phyloP scores from a whole-genome alignment of 495 filamentous ascomycete genomes.

The Clavariopsis aquatica region DNA sequence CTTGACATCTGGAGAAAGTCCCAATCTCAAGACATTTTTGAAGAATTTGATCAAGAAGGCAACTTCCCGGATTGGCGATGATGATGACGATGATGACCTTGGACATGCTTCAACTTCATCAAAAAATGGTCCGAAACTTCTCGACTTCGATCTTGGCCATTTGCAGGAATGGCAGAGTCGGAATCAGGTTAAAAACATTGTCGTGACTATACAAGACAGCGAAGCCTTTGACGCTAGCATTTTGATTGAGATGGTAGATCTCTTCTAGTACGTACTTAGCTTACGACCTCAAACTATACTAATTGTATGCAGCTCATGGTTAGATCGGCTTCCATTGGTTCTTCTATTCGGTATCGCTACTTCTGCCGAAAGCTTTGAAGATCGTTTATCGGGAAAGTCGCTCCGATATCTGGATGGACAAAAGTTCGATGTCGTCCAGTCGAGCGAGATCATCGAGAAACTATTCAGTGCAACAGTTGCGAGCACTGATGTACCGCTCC shows the following conservation, averaged over 20 bases:
- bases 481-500: conserved; percentile 55
- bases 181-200: conserved; percentile 59
- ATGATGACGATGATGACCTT: conserved; percentile 52
- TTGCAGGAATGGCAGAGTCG: conserved; percentile 65
- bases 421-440: conserved; percentile 81
- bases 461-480: conserved; percentile 72
- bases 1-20: conserved; percentile 73
- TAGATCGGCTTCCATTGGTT: conserved; percentile 85
- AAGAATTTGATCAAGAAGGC: conserved; percentile 80
- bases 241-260: conserved; percentile 71
- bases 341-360: conserved; percentile 88
- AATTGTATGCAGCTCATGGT: conserved; percentile 65
- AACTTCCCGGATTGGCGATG: conserved; percentile 55
- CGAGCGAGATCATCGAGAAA: conserved; percentile 71
- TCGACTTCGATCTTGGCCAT: conserved; percentile 91
- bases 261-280: conserved; percentile 65
- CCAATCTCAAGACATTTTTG: conserved; percentile 78
- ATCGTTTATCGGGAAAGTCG: conserved; percentile 73
- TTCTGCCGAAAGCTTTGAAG: conserved; percentile 84
- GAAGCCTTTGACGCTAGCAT: conserved; percentile 86
- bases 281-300: not conserved
- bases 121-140: conserved; percentile 64
- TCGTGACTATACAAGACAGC: conserved; percentile 83
- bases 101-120: conserved; percentile 10
- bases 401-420: conserved; percentile 70